Evolutionary conservation across 176 grass and related monocot genomes (phyloP).

Genomic region (Lolium multiflorum): DNA sequence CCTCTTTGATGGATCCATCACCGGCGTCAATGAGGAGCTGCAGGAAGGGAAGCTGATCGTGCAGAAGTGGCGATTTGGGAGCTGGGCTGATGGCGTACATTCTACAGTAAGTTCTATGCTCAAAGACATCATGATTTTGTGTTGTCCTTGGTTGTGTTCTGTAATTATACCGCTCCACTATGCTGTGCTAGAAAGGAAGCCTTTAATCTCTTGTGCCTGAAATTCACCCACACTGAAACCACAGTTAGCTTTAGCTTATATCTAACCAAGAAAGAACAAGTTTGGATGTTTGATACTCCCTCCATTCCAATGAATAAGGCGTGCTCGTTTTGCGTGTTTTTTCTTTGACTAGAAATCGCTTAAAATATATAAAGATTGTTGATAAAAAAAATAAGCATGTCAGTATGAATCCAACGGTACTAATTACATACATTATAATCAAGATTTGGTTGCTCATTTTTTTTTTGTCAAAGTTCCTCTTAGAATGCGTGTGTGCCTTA

Average conservation of each 20-base stretch:
- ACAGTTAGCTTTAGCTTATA: neutral
- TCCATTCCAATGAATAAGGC: no score
- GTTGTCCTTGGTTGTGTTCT: neutral
- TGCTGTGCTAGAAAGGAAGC: neutral
- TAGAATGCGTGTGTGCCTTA: no score
- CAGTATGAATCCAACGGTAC: no score
- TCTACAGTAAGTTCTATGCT: slow-evolving; percentile 61
- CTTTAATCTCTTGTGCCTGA: neutral
- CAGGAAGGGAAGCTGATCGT: slow-evolving; percentile 90
- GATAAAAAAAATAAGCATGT: no score
- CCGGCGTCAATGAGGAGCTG: slow-evolving; percentile 85
- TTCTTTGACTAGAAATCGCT: no score
- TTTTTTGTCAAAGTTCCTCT: no score
- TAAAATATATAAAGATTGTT: no score
- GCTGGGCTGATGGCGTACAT: slow-evolving; percentile 83
- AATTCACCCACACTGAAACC: neutral
- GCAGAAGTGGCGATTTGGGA: slow-evolving; percentile 90
- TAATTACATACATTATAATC: no score
- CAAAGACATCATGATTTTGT: neutral
- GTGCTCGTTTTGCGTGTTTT: no score
- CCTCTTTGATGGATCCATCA: slow-evolving; percentile 92
- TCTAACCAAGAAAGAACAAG: neutral
- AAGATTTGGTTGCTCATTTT: no score
- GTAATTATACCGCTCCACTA: neutral
- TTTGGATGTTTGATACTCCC: slow-evolving; percentile 24